phyloP scores from a whole-genome alignment of 108 stramenopile genomes.

The Pseudonitzschia pungens region DNA sequence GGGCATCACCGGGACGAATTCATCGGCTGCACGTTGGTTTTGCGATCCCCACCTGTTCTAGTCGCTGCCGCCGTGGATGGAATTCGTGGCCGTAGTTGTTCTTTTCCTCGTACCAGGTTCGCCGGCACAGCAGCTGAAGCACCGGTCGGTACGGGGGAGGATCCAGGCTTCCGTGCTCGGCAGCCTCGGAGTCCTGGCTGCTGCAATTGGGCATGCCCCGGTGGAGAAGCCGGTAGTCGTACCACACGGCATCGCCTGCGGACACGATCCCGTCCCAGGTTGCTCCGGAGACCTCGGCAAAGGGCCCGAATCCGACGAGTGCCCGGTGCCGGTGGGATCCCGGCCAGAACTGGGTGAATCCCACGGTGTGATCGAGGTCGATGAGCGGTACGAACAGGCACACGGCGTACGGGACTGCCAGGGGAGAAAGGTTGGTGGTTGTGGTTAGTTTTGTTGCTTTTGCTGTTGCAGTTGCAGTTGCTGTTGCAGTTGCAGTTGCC shows the following conservation, averaged over 20 bases:
- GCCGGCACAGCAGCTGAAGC: conserved; percentile 48
- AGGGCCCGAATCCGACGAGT: conserved; percentile 53
- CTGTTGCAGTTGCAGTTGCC: no score
- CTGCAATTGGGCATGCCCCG: conserved; percentile 54
- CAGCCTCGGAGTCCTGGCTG: neutral
- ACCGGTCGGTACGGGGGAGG: conserved; percentile 39
- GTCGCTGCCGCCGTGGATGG: neutral
- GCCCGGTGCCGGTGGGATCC: conserved; percentile 45
- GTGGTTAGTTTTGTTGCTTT: no score
- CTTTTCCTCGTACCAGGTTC: conserved; percentile 47
- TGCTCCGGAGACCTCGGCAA: conserved; percentile 43
- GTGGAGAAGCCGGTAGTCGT: conserved; percentile 67
- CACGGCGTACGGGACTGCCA: conserved; percentile 52
- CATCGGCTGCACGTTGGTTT: no score
- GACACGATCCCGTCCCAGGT: conserved; percentile 40
- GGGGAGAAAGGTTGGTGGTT: no score
- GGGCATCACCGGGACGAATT: no score
- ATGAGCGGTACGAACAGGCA: conserved; percentile 67
- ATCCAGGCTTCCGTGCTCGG: neutral
- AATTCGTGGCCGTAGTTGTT: conserved; percentile 50
- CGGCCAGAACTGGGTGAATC: conserved; percentile 72
- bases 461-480: conserved; percentile 12
- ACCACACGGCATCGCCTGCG: conserved; percentile 53
- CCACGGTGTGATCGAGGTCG: conserved; percentile 51
- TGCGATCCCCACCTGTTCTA: no score